Percentiles rank a stretch among this genome's conserved stretches.
Evolutionary conservation across 306 rosid genomes (phyloP).

Genomic region (Astragalus membranaceus): DNA sequence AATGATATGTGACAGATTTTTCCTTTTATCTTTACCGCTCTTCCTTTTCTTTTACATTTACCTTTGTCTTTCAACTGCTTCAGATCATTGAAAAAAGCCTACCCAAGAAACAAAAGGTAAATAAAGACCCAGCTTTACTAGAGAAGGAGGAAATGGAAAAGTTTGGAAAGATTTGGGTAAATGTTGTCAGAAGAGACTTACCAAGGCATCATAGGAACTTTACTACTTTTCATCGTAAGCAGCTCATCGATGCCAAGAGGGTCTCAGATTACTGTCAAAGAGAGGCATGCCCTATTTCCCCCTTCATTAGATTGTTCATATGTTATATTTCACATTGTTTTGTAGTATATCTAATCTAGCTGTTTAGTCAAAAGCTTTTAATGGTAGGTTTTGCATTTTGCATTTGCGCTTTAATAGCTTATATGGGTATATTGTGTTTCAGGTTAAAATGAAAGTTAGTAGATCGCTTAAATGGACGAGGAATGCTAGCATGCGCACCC

Average conservation of each 20-base stretch:
- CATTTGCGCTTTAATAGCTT: constrained; percentile 14
- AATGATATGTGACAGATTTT: background rate
- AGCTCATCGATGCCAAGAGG: constrained; percentile 87
- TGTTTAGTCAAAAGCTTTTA: constrained; percentile 8
- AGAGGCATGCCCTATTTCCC: constrained; percentile 57
- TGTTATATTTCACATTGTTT: background rate
- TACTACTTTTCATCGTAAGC: constrained; percentile 75
- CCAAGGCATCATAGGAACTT: constrained; percentile 83
- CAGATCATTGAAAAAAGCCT: constrained; percentile 96
- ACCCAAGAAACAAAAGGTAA: constrained; percentile 72
- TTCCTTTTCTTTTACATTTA: background rate
- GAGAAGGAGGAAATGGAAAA: constrained; percentile 91
- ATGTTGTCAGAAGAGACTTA: constrained; percentile 83
- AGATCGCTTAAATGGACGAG: constrained; percentile 79
- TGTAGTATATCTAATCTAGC: constrained; percentile 9
- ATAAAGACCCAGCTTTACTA: constrained; percentile 70
- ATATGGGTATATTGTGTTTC: constrained; percentile 19
- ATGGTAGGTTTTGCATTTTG: background rate
- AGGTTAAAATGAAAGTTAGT: constrained; percentile 85
- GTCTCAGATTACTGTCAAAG: constrained; percentile 90
- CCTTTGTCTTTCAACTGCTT: constrained; percentile 21
- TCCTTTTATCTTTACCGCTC: background rate
- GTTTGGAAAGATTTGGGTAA: constrained; percentile 77
- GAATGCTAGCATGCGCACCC: constrained; percentile 78
- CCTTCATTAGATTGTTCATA: background rate